Evolutionary conservation across 139 green algal species (phyloP), one percentile per base, ranked within the genome.

Genomic region (Eudorina sp.): DNA sequence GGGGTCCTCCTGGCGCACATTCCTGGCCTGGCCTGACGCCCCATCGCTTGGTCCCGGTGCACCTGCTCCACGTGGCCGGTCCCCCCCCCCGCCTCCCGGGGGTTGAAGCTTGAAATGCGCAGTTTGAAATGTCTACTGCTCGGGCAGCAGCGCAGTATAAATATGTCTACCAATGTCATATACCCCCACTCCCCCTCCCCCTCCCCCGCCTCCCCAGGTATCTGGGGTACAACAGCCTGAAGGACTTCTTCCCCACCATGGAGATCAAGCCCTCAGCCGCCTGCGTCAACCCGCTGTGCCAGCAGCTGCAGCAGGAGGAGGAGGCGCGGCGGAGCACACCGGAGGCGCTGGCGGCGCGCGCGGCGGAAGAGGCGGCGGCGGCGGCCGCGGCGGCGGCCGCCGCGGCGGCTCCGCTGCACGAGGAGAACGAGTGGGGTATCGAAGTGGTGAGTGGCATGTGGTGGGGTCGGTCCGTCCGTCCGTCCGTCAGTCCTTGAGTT

Each of bases 161-260:
- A n/a, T n/a, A n/a, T n/a, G n/a, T n/a, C n/a, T n/a, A n/a, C n/a
- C n/a, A n/a, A n/a, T n/a, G n/a, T n/a, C n/a, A n/a, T 7, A 29
- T 64, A 7, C 45, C 73, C n/a, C 73, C 1, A 18, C 31, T 21
- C 48, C 8, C 31, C 18, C 73, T n/a, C n/a, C n/a, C n/a, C n/a
- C n/a, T n/a, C 1, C 11, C 31, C 48, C 16, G 0, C 31, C 31
- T 41, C 64, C 51, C 36, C 90, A 85, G 81, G 38, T 98, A 97
- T 86, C 89, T 98, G 41, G 97, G 97, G 29, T 99, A 99, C 94
- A 96, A 92, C 69, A 93, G 92, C 34, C 86, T 99, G 7, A 97
- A 95, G 73, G 97, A 99, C 92, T 99, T 98, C 91, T 99, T 99
- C 90, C 98, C 97, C 25, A 97, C 92, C 18, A 97, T 99, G 95